These are phyloP conservation scores for Globisporangium parvum DNA, from an alignment of 352 stramenopile species.

Conservation along the genomic window DNA sequence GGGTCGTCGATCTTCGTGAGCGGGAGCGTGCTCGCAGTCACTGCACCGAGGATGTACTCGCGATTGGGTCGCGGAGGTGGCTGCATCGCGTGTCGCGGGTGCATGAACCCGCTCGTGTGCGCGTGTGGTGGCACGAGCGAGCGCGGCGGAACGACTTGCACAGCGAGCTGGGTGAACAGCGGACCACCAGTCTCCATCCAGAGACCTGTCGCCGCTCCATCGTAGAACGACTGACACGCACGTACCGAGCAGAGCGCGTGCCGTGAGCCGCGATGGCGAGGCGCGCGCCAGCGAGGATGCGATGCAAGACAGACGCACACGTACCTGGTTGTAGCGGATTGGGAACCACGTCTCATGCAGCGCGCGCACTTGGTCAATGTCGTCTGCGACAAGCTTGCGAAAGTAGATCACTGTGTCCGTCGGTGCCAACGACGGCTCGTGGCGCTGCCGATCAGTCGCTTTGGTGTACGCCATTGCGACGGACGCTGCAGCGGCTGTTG, in stretches of 20 bases:
- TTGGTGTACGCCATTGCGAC: not conserved
- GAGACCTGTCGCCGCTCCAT: conserved; percentile 76
- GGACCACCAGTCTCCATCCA: conserved; percentile 86
- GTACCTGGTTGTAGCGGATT: conserved; percentile 91
- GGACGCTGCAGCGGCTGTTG: conserved; percentile 1
- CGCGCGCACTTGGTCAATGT: conserved; percentile 87
- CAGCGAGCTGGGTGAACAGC: conserved; percentile 88
- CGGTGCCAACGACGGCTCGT: not conserved
- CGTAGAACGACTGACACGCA: conserved; percentile 86
- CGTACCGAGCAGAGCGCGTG: not conserved
- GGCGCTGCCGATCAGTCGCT: not conserved
- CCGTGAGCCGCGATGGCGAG: not conserved
- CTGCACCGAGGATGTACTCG: conserved; percentile 78
- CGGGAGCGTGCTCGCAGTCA: conserved; percentile 86
- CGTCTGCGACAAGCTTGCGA: conserved; percentile 59
- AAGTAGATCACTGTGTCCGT: conserved; percentile 52
- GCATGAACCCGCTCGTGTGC: conserved; percentile 3
- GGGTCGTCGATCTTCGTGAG: conserved; percentile 66
- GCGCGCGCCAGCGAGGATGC: not conserved
- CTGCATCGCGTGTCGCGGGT: conserved; percentile 2
- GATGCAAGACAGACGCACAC: not conserved
- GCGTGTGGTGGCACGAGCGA: conserved; percentile 2
- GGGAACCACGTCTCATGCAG: conserved; percentile 97
- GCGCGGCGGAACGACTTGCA: conserved; percentile 25
- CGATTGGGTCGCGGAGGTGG: not conserved